Conservation (phyloP, 148 eudicot species). For the Amaranthus hypochondriacus region DNA sequence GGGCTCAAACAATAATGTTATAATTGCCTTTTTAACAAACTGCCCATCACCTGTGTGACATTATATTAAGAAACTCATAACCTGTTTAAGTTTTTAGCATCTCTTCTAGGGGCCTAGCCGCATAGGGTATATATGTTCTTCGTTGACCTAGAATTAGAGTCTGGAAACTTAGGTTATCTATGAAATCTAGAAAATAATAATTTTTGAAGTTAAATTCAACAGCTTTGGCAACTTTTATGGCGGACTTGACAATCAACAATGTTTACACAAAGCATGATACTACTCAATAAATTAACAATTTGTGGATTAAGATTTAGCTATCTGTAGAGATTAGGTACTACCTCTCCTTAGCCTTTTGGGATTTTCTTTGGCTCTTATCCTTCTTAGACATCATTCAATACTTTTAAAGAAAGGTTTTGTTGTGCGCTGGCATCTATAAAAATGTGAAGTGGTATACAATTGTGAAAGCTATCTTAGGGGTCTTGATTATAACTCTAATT, state of each 20-base stretch:
- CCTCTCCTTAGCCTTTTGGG: not conserved
- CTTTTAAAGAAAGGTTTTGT: not conserved
- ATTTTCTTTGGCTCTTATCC: not conserved
- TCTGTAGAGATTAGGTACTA: not conserved
- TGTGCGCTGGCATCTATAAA: not conserved
- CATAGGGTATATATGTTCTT: not conserved
- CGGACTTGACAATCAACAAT: not conserved
- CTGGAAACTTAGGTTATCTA: not conserved
- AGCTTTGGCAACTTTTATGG: not conserved
- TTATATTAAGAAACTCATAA: not conserved
- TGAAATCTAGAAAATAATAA: not conserved
- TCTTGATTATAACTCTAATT: too few relatives aligned
- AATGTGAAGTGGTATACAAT: not conserved
- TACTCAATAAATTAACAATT: not conserved
- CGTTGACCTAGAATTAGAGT: not conserved
- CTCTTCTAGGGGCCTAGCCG: not conserved
- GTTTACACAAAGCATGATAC: not conserved
- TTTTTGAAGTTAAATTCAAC: not conserved
- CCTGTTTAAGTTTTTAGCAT: not conserved
- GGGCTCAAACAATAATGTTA: not conserved
- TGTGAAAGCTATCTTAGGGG: not conserved
- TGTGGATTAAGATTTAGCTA: not conserved
- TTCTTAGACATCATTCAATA: not conserved
- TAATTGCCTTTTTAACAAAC: not conserved
- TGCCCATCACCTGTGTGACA: not conserved